Conservation (phyloP, 2,329 filamentous ascomycete species). For the Phoma herbarum region DNA sequence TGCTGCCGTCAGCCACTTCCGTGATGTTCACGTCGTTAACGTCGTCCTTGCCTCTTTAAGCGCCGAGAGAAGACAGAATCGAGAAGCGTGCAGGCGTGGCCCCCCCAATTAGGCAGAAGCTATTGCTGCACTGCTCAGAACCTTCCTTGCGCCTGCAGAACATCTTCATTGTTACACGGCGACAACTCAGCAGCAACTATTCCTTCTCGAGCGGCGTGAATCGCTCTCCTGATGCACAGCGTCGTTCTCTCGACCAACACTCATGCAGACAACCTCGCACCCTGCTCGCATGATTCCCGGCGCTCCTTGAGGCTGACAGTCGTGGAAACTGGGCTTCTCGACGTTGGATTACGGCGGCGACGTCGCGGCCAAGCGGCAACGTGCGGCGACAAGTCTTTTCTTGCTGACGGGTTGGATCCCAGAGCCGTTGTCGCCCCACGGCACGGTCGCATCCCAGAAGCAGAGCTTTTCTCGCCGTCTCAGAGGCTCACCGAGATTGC, state of each 20-base stretch:
- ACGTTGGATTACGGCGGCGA: constrained; percentile 32
- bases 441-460: constrained; percentile 5
- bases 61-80: background rate
- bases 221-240: constrained; percentile 23
- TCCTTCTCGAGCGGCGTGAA: constrained; percentile 15
- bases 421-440: constrained; percentile 5
- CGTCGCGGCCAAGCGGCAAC: constrained; percentile 35
- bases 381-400: constrained; percentile 34
- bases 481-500: constrained; percentile 19
- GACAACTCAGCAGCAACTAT: constrained; percentile 28
- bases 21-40: constrained; percentile 12
- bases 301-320: constrained; percentile 7
- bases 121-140: constrained; percentile 18
- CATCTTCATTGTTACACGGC: constrained; percentile 24
- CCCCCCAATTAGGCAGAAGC: constrained; percentile 7
- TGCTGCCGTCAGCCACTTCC: constrained; percentile 28
- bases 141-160: constrained; percentile 26
- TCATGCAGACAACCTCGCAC: constrained; percentile 25
- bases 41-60: constrained; percentile 17
- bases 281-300: constrained; percentile 4
- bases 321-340: constrained; percentile 24
- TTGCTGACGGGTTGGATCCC: constrained; percentile 14
- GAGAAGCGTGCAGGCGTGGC: constrained; percentile 5
- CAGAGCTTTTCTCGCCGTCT: constrained; percentile 33
- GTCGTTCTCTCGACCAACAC: constrained; percentile 29